Base-by-base conservation (phyloP, 2,329 filamentous ascomycete species). In the Emmonsiellopsis sp. region DNA sequence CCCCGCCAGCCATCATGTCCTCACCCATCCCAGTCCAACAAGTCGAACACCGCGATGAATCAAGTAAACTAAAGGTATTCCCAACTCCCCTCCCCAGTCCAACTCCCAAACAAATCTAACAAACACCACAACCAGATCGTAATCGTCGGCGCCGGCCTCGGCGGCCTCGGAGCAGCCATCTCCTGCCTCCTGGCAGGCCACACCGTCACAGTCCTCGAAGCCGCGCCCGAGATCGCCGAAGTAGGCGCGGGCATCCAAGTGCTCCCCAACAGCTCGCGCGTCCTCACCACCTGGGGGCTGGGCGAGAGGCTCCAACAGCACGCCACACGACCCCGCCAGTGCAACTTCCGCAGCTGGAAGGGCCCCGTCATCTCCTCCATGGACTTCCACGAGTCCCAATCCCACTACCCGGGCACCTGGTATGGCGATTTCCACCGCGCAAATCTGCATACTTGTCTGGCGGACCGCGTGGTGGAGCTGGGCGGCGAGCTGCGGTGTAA, bases 171-270 rank as follows among this genome's bases (percentile, higher is more conserved):
- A 33, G 58, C 60, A n/a, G 60, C 58, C 14, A 60, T 61, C 52
- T 51, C 50, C 3, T 56, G 57, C 21, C 55, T 54, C 31, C 55
- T 51, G 36, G 57, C 59, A 5, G 57, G 60, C 17, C 57, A 62
- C 49, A 55, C 21, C 34, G 57, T 60, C 34, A 59, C 54, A 6
- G 40, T 60, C 10, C 62, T 72, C 10, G 73, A 76, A 54, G 66
- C 71, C 59, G 71, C 73, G 0, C 46, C 60, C 0, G 55, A 62
- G 6, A 60, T 76, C 1, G 66, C 60, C 49, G 73, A 76, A 61
- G 71, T 72, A 51, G 65, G 66, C 33, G 66, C 64, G 32, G 67
- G 66, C 33, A 68, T 68, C 42, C 65, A 68, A 53, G 59, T 68
- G 17, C 65, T 64, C 11, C 63, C 66, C 13, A 68, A 68, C 55